Conservation (phyloP, 2,329 filamentous ascomycete species). For the Penicillium sp. region DNA sequence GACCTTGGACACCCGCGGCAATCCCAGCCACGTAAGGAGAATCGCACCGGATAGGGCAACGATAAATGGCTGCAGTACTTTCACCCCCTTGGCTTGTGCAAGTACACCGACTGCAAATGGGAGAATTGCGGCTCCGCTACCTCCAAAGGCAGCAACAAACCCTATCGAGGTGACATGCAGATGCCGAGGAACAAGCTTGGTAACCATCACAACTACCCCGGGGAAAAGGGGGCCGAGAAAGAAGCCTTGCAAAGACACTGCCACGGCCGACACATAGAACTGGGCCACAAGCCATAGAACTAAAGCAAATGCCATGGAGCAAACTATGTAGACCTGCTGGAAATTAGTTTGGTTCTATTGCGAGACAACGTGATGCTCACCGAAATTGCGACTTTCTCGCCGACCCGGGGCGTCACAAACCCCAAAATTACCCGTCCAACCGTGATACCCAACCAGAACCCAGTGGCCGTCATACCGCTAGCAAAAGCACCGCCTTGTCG, state of each 20-base stretch:
- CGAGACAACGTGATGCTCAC: conserved; percentile 15
- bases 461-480: conserved; percentile 71
- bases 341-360: neutral
- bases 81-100: conserved; percentile 56
- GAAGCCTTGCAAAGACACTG: conserved; percentile 71
- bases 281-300: conserved; percentile 79
- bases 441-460: conserved; percentile 82
- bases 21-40: conserved; percentile 49
- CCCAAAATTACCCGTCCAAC: conserved; percentile 69
- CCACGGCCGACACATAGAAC: conserved; percentile 70
- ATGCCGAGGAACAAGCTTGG: conserved; percentile 69
- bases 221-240: conserved; percentile 79
- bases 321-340: conserved; percentile 56
- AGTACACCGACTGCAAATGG: conserved; percentile 48
- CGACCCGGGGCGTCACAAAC: conserved; percentile 66
- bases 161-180: conserved; percentile 78
- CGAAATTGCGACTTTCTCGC: conserved; percentile 65
- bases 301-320: conserved; percentile 64
- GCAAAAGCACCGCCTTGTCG: conserved; percentile 66
- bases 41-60: conserved; percentile 53
- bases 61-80: conserved; percentile 60
- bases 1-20: conserved; percentile 27
- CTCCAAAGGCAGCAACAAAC: conserved; percentile 75
- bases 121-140: conserved; percentile 59
- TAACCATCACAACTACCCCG: conserved; percentile 67